Percentiles rank a stretch among this genome's conserved stretches.
Conservation (phyloP, 306 rosid genomes). For the Betula pendula region DNA sequence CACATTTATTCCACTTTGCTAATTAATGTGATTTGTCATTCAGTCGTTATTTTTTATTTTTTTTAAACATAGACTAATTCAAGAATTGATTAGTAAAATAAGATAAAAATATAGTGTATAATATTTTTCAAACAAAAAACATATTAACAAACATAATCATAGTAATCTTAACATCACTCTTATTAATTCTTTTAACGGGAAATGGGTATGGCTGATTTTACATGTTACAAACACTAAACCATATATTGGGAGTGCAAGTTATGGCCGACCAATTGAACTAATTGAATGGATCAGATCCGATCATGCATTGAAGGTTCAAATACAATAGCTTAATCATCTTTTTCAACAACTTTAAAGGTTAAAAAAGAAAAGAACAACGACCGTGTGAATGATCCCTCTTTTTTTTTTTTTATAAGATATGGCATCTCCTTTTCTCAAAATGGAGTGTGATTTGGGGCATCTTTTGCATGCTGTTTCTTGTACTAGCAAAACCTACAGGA, state of each 20-base stretch:
- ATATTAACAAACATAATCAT: too few species aligned
- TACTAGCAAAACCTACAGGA: conserved; percentile 43
- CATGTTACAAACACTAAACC: neutral
- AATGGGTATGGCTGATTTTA: neutral
- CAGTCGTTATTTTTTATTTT: too few species aligned
- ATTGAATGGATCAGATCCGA: conserved; percentile 49
- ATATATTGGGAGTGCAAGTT: neutral
- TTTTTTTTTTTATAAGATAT: conserved; percentile 41
- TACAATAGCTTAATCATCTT: conserved; percentile 16
- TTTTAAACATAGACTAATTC: too few species aligned
- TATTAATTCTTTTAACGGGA: too few species aligned
- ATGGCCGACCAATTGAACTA: conserved; percentile 63
- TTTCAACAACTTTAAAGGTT: conserved; percentile 7
- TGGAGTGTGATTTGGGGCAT: conserved; percentile 52
- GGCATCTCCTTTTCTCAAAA: conserved; percentile 49
- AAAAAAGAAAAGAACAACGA: conserved; percentile 8
- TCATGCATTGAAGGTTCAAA: conserved; percentile 40
- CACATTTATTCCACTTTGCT: too few species aligned
- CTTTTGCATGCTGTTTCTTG: conserved; percentile 44
- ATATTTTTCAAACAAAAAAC: too few species aligned
- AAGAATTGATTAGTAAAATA: too few species aligned
- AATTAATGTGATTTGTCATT: too few species aligned
- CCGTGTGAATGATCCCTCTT: conserved; percentile 29
- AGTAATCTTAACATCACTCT: too few species aligned
- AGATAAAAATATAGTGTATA: too few species aligned